Evolutionary conservation across 148 eudicot genomes (phyloP), one percentile per base, ranked within the genome.

Genomic region (Beta vulgaris): DNA sequence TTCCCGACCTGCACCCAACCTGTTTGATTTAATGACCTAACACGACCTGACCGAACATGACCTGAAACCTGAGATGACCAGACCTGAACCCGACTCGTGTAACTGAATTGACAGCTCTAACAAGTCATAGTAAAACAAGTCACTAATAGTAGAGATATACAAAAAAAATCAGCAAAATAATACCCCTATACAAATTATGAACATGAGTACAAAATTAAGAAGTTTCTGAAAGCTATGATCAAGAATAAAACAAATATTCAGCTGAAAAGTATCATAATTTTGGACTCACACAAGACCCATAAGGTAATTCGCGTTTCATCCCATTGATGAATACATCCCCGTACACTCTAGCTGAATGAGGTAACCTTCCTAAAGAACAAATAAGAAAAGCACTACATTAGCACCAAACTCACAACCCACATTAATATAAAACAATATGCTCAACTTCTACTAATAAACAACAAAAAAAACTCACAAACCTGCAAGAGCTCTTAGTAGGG

Each of bases 321-420:
- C 99, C 97, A 77, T 92, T 95, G 73, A 95, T 89, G 80, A 90
- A 89, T 68, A 95, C 85, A 71, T 95, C 97, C 12, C 99, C 97
- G 39, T 87, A 90, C 82, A 76, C 83, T 88, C 88, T 92, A 65
- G 90, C 92, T 43, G 92, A 84, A 85, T 78, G 86, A 73, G 89
- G 92, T 84, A 90, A 78, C 83, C 96, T 90, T 80, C 99, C 97
- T 95, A 77, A 76, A 89, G 42, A 43, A 62, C 46, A 70, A 77
- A 53, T 53, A 79, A 32, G 42, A 71, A 31, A 80, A 49, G 25
- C 70, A 68, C 37, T 36, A 70, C 1, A 36, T 69, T 63, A 78
- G 71, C 61, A 43, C 44, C 64, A 82, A 70, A 37, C 36, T 46
- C 34, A 51, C 34, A 77, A 58, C 42, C 32, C 42, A 61, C 23